Evolutionary conservation across 495 filamentous ascomycete genomes (phyloP).

Genomic region (Cercophora newfieldiana): DNA sequence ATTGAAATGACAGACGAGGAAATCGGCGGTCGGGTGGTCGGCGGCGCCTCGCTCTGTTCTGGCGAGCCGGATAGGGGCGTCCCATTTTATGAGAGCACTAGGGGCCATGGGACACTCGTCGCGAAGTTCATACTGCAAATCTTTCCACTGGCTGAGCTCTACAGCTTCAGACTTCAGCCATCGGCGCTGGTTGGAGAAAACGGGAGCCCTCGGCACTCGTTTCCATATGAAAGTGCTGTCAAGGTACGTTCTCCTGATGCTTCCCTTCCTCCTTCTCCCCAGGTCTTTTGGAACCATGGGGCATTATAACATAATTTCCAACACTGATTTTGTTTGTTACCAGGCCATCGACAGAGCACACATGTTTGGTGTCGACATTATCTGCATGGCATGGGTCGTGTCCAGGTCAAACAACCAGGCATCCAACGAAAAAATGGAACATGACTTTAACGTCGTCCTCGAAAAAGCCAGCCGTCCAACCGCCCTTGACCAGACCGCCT

Average conservation of each 20-base stretch:
- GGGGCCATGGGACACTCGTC: not conserved
- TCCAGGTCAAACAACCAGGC: not conserved
- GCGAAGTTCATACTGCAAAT: not conserved
- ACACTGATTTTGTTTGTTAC: not conserved
- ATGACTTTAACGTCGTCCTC: not conserved
- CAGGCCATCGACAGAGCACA: not conserved
- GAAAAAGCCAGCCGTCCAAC: not conserved
- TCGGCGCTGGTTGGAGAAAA: not conserved
- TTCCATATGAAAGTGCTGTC: not conserved
- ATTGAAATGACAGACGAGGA: not conserved
- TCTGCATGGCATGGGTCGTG: not conserved
- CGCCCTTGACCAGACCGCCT: not conserved
- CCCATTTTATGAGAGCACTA: not conserved
- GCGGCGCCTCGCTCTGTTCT: not conserved
- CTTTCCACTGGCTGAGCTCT: not conserved
- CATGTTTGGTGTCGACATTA: not conserved
- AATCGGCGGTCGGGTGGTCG: not conserved
- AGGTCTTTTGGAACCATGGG: too few species aligned
- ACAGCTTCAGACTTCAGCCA: not conserved
- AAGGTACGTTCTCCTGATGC: not conserved
- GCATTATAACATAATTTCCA: not conserved
- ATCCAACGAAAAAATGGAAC: not conserved
- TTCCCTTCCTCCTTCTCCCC: not conserved
- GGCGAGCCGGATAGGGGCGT: not conserved
- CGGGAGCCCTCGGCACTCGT: not conserved